These are phyloP conservation scores for Blastomyces gilchristii DNA, from an alignment of 2,329 filamentous ascomycete genomes.

Conservation along the genomic window DNA sequence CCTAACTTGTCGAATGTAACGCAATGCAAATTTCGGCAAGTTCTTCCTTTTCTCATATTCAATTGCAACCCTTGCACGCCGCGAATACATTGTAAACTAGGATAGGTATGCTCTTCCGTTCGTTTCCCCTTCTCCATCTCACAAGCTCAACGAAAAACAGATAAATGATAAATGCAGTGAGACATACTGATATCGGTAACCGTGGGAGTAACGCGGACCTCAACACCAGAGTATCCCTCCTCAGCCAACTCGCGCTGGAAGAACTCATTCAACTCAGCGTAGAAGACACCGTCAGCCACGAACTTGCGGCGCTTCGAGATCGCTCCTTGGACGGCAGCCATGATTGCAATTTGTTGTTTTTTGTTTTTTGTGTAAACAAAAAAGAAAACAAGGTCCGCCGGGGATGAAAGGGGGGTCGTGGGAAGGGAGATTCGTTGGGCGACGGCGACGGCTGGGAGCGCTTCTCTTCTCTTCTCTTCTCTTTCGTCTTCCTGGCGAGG, in stretches of 20 bases:
- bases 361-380: conserved; percentile 20
- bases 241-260: conserved; percentile 99
- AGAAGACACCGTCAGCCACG: conserved; percentile 98
- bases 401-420: background rate
- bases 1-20: background rate
- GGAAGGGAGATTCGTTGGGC: conserved; percentile 8
- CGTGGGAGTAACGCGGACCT: conserved; percentile 98
- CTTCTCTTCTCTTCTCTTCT: background rate
- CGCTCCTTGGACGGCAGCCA: conserved; percentile 43
- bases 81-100: conserved; percentile 12
- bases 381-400: conserved; percentile 16
- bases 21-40: background rate
- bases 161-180: conserved; percentile 9
- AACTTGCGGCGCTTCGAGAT: conserved; percentile 55
- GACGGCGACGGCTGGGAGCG: background rate
- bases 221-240: conserved; percentile 99
- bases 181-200: conserved; percentile 90
- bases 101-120: background rate
- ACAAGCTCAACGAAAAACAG: conserved; percentile 14
- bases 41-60: background rate
- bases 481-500: conserved; percentile 5
- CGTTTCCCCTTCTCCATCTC: background rate
- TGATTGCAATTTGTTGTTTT: conserved; percentile 32
- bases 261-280: conserved; percentile 99
- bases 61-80: background rate